A percentile compares a stretch with the other conserved stretches of the same genome.
Conservation (phyloP, 1,139 yeast species). For the Hemisphaericaspora xylofermentans region DNA sequence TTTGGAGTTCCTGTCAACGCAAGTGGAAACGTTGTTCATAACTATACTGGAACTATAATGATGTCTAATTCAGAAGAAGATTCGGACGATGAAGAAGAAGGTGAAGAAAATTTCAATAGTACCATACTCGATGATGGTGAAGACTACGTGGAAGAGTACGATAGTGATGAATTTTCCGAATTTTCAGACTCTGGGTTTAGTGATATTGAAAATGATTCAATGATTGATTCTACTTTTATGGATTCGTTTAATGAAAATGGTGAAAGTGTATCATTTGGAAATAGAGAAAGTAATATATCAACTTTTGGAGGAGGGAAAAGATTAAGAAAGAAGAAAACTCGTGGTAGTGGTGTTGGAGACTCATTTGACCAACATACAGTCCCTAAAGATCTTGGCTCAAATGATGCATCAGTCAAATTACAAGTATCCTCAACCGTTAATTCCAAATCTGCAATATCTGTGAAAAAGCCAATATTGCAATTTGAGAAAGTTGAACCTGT, state of each 20-base stretch:
- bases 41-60: conserved; percentile 10
- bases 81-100: conserved; percentile 14
- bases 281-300: conserved; percentile 8
- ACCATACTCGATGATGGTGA: conserved; percentile 11
- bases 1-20: conserved; percentile 30
- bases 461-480: conserved; percentile 15
- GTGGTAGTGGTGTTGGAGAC: conserved; percentile 6
- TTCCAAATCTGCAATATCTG: conserved; percentile 7
- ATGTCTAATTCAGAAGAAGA: background rate
- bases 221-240: conserved; percentile 33
- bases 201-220: conserved; percentile 43
- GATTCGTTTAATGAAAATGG: conserved; percentile 21
- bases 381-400: conserved; percentile 9
- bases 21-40: conserved; percentile 17
- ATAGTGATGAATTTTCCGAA: conserved; percentile 25
- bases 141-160: conserved; percentile 18
- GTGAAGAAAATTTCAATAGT: conserved; percentile 12
- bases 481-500: conserved; percentile 27
- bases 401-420: conserved; percentile 7
- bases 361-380: conserved; percentile 22
- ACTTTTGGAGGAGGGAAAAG: conserved; percentile 15
- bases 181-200: conserved; percentile 48
- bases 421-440: conserved; percentile 6
- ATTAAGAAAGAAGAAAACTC: conserved; percentile 19
- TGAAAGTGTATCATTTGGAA: conserved; percentile 13